Evolutionary conservation across 2,329 filamentous ascomycete species (phyloP), one percentile per base, ranked within the genome.

Genomic region (Fusarium acutatum): DNA sequence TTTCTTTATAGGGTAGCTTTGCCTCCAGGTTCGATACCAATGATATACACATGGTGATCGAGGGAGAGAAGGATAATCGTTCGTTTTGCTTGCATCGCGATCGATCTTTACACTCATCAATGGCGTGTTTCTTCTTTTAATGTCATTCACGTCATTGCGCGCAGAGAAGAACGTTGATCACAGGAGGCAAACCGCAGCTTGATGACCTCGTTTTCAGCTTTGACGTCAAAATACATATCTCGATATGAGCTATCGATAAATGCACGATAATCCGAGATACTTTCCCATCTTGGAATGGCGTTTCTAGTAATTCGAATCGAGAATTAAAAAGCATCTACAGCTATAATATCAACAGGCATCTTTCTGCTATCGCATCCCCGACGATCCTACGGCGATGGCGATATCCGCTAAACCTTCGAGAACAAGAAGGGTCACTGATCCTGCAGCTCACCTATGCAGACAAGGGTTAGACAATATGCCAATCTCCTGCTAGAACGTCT

Each of bases 121-220:
- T 2, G 14, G 3, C 2, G 0, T 6, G 4, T 9, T 7, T 47
- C 8, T 11, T 18, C 9, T 26, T n/a, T 10, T 22, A 12, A 35
- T 6, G 13, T 34, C 7, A 20, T n/a, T 37, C 24, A 20, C 8
- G 8, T n/a, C 41, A 34, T 12, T 58, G 1, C 4, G 4, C 22
- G 7, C 2, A 3, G 5, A 15, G 3, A 20, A 4, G 3, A 24
- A 12, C 1, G 20, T 24, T 49, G 24, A 58, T 37, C 11, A 6
- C 6, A 0, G 0, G 8, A 28, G 1, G 54, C 20, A 30, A 24
- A 12, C 13, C 1, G 2, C 7, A 8, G 1, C 4, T 32, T 14
- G 2, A 12, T 14, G 2, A 12, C 12, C 15, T 22, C 4, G 12
- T 10, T 14, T 3, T 14, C 9, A 43, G 22, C 3, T 12, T 50